These are phyloP conservation scores for Lophiotrema nucula DNA, from an alignment of 495 filamentous ascomycete species.

Conservation along the genomic window DNA sequence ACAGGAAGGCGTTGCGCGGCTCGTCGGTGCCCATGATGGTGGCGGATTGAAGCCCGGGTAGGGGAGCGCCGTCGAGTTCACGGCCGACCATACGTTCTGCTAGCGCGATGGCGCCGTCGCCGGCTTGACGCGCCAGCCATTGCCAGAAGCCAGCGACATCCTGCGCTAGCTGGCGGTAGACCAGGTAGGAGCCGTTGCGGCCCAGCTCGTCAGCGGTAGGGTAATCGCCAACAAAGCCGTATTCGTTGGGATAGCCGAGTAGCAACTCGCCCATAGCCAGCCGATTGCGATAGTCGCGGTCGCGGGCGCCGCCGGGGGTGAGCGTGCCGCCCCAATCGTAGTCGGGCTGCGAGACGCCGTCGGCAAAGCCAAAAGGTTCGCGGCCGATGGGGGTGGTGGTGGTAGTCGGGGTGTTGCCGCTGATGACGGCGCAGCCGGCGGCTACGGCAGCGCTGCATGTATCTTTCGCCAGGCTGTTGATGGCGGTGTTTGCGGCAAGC, in stretches of 20 bases:
- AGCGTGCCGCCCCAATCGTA: slow-evolving; percentile 2
- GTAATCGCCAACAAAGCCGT: slow-evolving; percentile 3
- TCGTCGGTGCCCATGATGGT: not conserved
- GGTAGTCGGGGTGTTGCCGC: slow-evolving; percentile 1
- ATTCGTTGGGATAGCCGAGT: slow-evolving; percentile 2
- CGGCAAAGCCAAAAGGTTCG: slow-evolving; percentile 5
- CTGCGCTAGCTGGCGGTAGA: slow-evolving; percentile 1
- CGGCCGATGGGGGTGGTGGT: slow-evolving; percentile 2
- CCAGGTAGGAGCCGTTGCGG: slow-evolving; percentile 3
- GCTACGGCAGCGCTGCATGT: slow-evolving; percentile 3
- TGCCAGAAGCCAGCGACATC: slow-evolving; percentile 4
- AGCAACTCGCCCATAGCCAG: slow-evolving; percentile 2
- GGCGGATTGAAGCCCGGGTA: not conserved
- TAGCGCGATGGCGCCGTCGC: slow-evolving; percentile 2
- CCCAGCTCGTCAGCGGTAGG: not conserved
- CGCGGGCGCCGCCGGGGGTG: not conserved
- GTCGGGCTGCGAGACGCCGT: slow-evolving; percentile 1
- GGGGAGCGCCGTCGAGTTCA: not conserved
- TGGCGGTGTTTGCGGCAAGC: slow-evolving; percentile 2
- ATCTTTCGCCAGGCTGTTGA: slow-evolving; percentile 1
- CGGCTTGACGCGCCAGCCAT: slow-evolving; percentile 1
- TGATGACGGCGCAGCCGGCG: slow-evolving; percentile 2
- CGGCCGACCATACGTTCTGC: slow-evolving; percentile 4
- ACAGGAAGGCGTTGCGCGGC: not conserved
- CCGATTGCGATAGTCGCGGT: not conserved